Evolutionary conservation across 169 alveolate genomes (phyloP), one percentile per base, ranked within the genome.

Genomic region (Cryptosporidium meleagridis): DNA sequence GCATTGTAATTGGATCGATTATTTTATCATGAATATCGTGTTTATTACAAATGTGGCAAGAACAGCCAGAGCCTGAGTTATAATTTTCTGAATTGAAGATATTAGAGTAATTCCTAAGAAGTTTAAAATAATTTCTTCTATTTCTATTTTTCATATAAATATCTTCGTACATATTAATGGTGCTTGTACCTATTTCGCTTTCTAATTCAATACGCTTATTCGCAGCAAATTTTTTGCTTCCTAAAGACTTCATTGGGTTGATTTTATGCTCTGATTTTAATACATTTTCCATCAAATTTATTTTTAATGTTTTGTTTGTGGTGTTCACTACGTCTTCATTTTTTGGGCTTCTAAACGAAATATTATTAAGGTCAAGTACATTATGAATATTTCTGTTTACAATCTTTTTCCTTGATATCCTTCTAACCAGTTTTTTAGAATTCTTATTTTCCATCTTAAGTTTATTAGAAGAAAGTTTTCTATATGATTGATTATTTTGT

Each of bases 1-100:
- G 89, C 31, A 80, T 12, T 26, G 89, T 61, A 45, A 80, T 80
- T 44, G 89, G 89, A 62, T 80, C 89, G 10, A 80, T 80, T 35
- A 52, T 73, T 4, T 35, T 37, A 2, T 73, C 68, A 62, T 44
- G 26, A 16, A 7, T 23, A 5, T 12, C 26, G 12, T 80, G 75
- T 39, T 14, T 41, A 21, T n/a, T 80, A 67, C 89, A 80, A 7
- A 62, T 23, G 29, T 80, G 89, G 59, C 89, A 80, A 18, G 86
- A 73, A 55, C 86, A 73, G 21, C 12, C 14, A 10, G 86, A 73
- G 12, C 59, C 70, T 18, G 33, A 8, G 26, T 23, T 29, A 52
- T 23, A 33, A 31, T 73, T 33, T 52, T 55, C 71, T 18, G n/a
- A 10, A 4, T 26, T 31, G 9, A 21, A 33, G 10, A 10, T 7